phyloP scores from a whole-genome alignment of 306 rosid genomes.

The Citrullus colocynthis region DNA sequence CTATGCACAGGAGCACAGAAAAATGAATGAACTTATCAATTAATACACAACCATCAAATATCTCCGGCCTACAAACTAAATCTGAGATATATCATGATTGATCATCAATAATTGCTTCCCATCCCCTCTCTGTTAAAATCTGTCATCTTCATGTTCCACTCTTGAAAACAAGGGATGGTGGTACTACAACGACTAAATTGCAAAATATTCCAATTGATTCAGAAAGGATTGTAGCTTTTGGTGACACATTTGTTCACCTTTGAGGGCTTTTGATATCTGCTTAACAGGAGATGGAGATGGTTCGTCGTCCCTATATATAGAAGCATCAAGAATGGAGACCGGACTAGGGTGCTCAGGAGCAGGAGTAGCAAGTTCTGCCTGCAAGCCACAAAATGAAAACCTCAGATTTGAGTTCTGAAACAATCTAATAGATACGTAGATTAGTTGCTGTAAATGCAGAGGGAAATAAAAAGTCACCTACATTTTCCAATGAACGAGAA shows the following conservation, averaged over 20 bases:
- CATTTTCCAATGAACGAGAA: conserved; percentile 42
- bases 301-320: conserved; percentile 44
- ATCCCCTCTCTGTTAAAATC: neutral
- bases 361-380: conserved; percentile 39
- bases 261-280: conserved; percentile 36
- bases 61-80: neutral
- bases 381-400: conserved; percentile 36
- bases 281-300: conserved; percentile 58
- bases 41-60: too few relatives aligned
- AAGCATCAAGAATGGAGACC: conserved; percentile 63
- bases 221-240: neutral
- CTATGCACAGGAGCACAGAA: neutral
- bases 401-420: conserved; percentile 44
- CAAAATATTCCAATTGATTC: neutral
- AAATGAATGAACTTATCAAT: too few relatives aligned
- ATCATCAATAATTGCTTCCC: neutral
- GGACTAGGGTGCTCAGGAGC: conserved; percentile 79
- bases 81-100: neutral
- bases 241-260: conserved; percentile 30
- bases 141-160: too few relatives aligned
- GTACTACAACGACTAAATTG: neutral
- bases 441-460: neutral
- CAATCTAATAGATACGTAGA: neutral
- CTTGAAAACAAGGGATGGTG: neutral
- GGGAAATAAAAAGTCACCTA: neutral